A percentile compares a stretch with the other conserved stretches of the same genome.
Conservation (phyloP, 257 asterid genomes). For the Verbascum thapsus region DNA sequence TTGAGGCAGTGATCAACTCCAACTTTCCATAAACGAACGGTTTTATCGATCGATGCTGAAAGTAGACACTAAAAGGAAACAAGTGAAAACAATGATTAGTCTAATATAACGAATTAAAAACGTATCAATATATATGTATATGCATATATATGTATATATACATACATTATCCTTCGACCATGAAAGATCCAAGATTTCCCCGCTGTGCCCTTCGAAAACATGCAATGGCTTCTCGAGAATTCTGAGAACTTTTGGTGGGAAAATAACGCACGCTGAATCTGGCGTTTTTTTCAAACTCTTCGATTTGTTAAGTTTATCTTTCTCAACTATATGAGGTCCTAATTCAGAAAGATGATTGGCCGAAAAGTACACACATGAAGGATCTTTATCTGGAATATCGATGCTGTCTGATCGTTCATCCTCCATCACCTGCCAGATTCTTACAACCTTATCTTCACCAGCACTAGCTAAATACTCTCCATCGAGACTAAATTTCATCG, state of each 20-base stretch:
- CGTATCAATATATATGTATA: not conserved
- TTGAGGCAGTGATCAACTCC: slow-evolving; percentile 74
- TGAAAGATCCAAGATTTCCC: slow-evolving; percentile 75
- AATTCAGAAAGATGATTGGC: slow-evolving; percentile 71
- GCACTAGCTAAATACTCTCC: slow-evolving; percentile 86
- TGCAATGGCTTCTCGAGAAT: slow-evolving; percentile 77
- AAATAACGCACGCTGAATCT: slow-evolving; percentile 79
- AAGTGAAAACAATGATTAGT: not conserved
- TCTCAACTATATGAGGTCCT: slow-evolving; percentile 55
- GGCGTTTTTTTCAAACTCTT: slow-evolving; percentile 50
- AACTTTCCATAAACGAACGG: slow-evolving; percentile 90
- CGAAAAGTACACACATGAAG: slow-evolving; percentile 80
- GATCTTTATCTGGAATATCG: slow-evolving; percentile 70
- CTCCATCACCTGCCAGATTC: slow-evolving; percentile 87
- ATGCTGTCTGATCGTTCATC: slow-evolving; percentile 64
- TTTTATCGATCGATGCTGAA: slow-evolving; percentile 84
- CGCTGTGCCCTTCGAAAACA: slow-evolving; percentile 73
- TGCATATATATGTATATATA: too few species aligned
- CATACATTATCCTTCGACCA: slow-evolving; percentile 88
- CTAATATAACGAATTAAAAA: slow-evolving; percentile 15
- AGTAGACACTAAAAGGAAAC: slow-evolving; percentile 64
- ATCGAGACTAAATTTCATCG: slow-evolving; percentile 85
- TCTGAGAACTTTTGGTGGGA: slow-evolving; percentile 78
- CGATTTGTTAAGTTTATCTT: slow-evolving; percentile 45
- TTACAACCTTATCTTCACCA: slow-evolving; percentile 78